Evolutionary conservation across 2,329 filamentous ascomycete genomes (phyloP), one percentile per base, ranked within the genome.

Genomic region (Trichoderma arundinaceum): DNA sequence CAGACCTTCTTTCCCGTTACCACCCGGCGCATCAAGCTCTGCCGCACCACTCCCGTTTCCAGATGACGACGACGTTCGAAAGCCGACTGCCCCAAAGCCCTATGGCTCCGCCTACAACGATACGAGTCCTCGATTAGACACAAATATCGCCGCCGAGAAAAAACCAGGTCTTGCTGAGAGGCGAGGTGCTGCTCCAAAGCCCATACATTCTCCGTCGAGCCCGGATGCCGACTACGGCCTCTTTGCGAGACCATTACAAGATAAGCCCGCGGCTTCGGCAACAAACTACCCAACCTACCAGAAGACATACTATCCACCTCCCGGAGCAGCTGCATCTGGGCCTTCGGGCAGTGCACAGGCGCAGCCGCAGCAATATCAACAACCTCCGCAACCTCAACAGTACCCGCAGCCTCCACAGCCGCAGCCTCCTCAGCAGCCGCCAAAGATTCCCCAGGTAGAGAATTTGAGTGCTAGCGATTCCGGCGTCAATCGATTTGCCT

Each of bases 141-240:
- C 66, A 13, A 82, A 82, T 67, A 15, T 63, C n/a, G 81, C 86
- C 33, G 75, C 80, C 70, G 81, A 90, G 72, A 82, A 84, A 75
- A 86, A 84, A 75, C 87, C 87, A 49, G 85, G 87, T 56, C 82
- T 97, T 66, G 92, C 92, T 17, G 92, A 97, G 80, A 85, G 94
- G 70, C 86, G 94, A 73, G 92, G 91, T 28, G 89, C 90, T n/a
- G 88, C 85, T 7, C 92, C 92, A 28, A 94, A 92, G 74, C 90
- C 92, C 54, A 82, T 97, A 57, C 90, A 92, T 65, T 92, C 94
- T 68, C 94, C 93, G 1, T 88, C 90, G 17, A 92, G 90, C 51
- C 90, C 91, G 19, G 90, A 90, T 67, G 82, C 84, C 28, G 91
- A 95, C 68, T 89, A 92, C 64, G 90, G 87, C n/a, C 80, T 96